Evolutionary conservation across 2,329 filamentous ascomycete genomes (phyloP).

Genomic region (Stemphylium vesicarium): DNA sequence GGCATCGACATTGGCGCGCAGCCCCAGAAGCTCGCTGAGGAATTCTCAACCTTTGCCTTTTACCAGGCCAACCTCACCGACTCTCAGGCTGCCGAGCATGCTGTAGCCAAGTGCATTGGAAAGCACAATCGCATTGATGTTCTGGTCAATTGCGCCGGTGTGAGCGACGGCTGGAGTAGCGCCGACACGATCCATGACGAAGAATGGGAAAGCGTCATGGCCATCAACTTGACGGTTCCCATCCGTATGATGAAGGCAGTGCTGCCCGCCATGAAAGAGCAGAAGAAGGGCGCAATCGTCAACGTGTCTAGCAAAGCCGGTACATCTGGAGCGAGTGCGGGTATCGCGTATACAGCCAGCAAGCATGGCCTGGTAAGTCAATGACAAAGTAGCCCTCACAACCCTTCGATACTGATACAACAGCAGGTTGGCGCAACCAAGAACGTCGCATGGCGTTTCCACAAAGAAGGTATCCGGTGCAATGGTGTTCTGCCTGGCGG

Average conservation of each 20-base stretch:
- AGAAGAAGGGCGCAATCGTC: slow-evolving; percentile 50
- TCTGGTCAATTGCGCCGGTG: slow-evolving; percentile 55
- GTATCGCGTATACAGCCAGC: slow-evolving; percentile 55
- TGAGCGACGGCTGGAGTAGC: slow-evolving; percentile 52
- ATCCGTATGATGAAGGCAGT: slow-evolving; percentile 55
- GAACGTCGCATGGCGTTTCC: slow-evolving; percentile 57
- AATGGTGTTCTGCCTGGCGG: slow-evolving; percentile 55
- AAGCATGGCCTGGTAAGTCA: slow-evolving; percentile 52
- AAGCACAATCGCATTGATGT: slow-evolving; percentile 46
- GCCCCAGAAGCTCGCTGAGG: slow-evolving; percentile 21
- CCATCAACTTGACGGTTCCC: slow-evolving; percentile 53
- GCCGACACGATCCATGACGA: slow-evolving; percentile 49
- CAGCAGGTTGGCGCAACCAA: slow-evolving; percentile 54
- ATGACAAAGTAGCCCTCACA: fast-evolving
- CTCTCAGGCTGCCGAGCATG: slow-evolving; percentile 27
- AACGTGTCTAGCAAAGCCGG: slow-evolving; percentile 46
- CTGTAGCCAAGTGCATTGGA: slow-evolving; percentile 31
- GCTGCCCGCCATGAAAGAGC: slow-evolving; percentile 50
- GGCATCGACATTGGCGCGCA: slow-evolving; percentile 35
- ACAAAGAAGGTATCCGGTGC: slow-evolving; percentile 54
- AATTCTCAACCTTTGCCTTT: slow-evolving; percentile 29
- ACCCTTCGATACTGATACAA: neutral
- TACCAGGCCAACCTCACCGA: slow-evolving; percentile 33
- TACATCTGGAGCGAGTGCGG: slow-evolving; percentile 49
- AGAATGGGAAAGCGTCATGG: slow-evolving; percentile 51